These are phyloP conservation scores for Magnusiomyces tetraspermus DNA, from an alignment of 1,139 yeast genomes.

Conservation along the genomic window DNA sequence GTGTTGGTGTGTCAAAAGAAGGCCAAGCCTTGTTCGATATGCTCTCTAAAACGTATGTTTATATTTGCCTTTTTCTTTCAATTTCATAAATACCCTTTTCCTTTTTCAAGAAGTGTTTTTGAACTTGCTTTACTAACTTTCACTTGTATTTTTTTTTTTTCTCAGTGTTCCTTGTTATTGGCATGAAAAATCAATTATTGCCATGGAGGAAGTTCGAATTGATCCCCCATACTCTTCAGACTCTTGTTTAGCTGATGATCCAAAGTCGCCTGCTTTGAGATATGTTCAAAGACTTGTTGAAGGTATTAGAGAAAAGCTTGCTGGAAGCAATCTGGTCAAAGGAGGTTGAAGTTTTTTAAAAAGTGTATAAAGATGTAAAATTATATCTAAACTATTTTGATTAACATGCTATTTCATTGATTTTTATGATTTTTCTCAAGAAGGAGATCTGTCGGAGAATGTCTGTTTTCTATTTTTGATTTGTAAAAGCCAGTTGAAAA, in stretches of 20 bases:
- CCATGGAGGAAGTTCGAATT: constrained; percentile 43
- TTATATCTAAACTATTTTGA: too few species aligned
- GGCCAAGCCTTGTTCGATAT: constrained; percentile 43
- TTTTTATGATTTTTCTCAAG: too few species aligned
- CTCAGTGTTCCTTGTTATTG: constrained; percentile 39
- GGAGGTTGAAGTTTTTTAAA: not conserved
- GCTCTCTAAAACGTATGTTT: constrained; percentile 33
- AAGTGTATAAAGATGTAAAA: too few species aligned
- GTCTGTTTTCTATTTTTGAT: too few species aligned
- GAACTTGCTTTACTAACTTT: not conserved
- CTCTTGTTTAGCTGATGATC: constrained; percentile 31
- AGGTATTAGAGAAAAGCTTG: constrained; percentile 43
- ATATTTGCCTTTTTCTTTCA: not conserved
- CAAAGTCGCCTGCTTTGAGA: constrained; percentile 36
- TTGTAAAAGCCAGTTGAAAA: too few species aligned
- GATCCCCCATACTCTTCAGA: constrained; percentile 43
- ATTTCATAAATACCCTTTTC: not conserved
- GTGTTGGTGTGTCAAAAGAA: constrained; percentile 37
- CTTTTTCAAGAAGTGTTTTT: not conserved
- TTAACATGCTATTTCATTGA: too few species aligned
- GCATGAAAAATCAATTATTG: constrained; percentile 41
- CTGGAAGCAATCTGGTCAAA: not conserved
- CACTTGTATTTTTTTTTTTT: constrained; percentile 1
- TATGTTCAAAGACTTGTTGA: constrained; percentile 47
- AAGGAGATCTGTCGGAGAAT: too few species aligned